Evolutionary conservation across 306 rosid species (phyloP), one percentile per base, ranked within the genome.

Genomic region (barrel medic (Medicago truncatula)): DNA sequence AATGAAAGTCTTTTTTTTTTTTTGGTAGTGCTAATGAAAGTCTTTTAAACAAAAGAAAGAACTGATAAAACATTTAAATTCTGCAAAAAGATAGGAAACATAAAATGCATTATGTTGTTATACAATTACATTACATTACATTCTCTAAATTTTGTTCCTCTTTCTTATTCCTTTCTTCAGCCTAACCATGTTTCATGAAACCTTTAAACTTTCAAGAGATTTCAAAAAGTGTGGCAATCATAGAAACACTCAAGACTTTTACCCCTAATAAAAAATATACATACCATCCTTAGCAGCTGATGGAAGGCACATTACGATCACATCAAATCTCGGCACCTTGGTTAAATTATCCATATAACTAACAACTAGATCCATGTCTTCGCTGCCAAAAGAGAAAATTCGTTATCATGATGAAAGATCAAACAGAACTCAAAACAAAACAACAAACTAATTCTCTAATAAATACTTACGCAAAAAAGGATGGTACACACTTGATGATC

Each of bases 301-400:
- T 67, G 96, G 78, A 70, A 96, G 90, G 85, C 93, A 89, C 97
- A 92, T 73, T 73, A 84, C 74, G 17, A 96, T 90, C 82, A 91
- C 69, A 79, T 85, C 90, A 79, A 92, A 96, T 84, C 97, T 90
- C 10, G 98, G 87, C 23, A 96, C 93, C 80, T 84, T 86, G 41
- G 88, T 87, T 86, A 96, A 82, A 60, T 88, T 80, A 70, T 92
- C 96, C 75, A 96, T 59, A 69, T 81, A 85, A 70, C 78, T 85
- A 76, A 96, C 61, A 25, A 88, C 92, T 62, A 90, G 77, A 61
- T 83, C 96, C 82, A 78, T 86, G 40, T 92, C 98, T 70, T 92
- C 93, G 34, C 99, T 96, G 92, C 80, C 74, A 80, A 76, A 76
- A 76, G 23, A 28, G 77, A 6, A 71, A 76, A 68, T 67, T 57